These are phyloP conservation scores for Scortechinia acanthostroma DNA, from an alignment of 2,329 filamentous ascomycete species.

Conservation along the genomic window DNA sequence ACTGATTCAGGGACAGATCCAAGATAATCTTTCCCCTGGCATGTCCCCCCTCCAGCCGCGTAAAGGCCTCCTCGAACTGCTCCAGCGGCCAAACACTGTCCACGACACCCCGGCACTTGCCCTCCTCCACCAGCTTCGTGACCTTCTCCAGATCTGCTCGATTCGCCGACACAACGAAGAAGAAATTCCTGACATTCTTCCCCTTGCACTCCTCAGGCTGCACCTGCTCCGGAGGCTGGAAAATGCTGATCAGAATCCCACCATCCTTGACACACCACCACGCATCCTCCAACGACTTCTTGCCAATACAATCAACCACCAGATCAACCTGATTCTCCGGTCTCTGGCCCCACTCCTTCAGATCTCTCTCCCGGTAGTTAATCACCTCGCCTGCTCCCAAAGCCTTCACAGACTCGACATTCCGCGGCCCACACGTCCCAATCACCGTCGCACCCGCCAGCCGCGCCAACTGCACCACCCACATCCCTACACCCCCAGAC, in stretches of 20 bases:
- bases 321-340: conserved; percentile 24
- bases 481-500: conserved; percentile 32
- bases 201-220: conserved; percentile 16
- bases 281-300: conserved; percentile 25
- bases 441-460: no score
- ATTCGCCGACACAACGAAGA: conserved; percentile 30
- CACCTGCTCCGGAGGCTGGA: conserved; percentile 19
- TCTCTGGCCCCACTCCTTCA: conserved; percentile 20
- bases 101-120: conserved; percentile 20
- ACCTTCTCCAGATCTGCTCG: conserved; percentile 24
- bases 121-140: conserved; percentile 25
- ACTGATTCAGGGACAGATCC: conserved; percentile 10
- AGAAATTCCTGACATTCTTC: conserved; percentile 19
- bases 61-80: conserved; percentile 26
- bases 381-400: conserved; percentile 30
- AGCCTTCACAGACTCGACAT: conserved; percentile 22
- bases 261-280: conserved; percentile 28
- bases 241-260: conserved; percentile 27
- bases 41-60: conserved; percentile 25
- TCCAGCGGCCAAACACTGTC: conserved; percentile 31
- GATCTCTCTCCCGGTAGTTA: conserved; percentile 22
- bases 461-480: no score
- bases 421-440: no score
- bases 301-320: conserved; percentile 32
- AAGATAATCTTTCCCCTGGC: conserved; percentile 32